Conservation (phyloP, 495 filamentous ascomycete genomes). For the Xylaria castorea region DNA sequence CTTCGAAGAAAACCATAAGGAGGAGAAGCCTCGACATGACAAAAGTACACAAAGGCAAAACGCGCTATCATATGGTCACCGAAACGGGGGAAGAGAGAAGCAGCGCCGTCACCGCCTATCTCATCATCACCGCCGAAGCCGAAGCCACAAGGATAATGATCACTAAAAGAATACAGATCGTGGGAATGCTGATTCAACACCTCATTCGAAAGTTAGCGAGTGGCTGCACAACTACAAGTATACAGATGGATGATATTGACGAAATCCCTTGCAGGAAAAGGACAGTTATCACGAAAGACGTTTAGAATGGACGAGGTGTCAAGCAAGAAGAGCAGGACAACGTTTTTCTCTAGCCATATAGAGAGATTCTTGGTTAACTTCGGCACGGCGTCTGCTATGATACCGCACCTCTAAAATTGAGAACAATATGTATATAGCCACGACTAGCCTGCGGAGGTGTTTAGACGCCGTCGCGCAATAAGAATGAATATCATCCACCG, state of each 20-base stretch:
- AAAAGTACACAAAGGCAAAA: background rate
- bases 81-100: background rate
- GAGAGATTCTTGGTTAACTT: background rate
- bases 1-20: background rate
- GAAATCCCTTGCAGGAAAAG: background rate
- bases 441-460: background rate
- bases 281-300: background rate
- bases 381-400: background rate
- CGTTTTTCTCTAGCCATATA: background rate
- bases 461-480: background rate
- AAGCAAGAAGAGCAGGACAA: background rate
- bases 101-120: background rate
- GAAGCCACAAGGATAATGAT: background rate
- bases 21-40: background rate
- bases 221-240: background rate
- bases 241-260: background rate
- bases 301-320: background rate
- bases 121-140: conserved; percentile 1
- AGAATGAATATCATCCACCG: background rate
- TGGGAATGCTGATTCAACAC: background rate
- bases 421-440: background rate
- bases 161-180: background rate
- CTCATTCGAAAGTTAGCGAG: background rate
- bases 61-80: background rate
- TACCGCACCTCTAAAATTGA: background rate